These are phyloP conservation scores for Wallemia ichthyophaga DNA, from an alignment of 1,284 basidiomycete species.

Conservation along the genomic window DNA sequence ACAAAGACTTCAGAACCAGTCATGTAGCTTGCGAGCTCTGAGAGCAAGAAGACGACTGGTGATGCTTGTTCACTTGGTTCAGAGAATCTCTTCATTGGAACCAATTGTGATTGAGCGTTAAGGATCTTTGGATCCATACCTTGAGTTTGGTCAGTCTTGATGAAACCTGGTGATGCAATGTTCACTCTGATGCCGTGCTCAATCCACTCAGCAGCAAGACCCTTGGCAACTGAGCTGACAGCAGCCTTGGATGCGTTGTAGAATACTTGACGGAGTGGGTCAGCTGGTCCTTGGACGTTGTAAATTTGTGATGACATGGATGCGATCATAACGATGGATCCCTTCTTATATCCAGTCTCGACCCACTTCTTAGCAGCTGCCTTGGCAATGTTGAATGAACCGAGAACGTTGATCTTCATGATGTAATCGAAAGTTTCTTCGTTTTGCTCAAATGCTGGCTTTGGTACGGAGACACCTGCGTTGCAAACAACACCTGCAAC, in stretches of 20 bases:
- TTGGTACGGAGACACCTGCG: slow-evolving; percentile 22
- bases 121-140: slow-evolving; percentile 15
- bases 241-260: slow-evolving; percentile 22
- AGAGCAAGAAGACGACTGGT: slow-evolving; percentile 21
- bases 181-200: slow-evolving; percentile 26
- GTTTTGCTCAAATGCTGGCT: slow-evolving; percentile 21
- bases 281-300: slow-evolving; percentile 19
- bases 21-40: slow-evolving; percentile 18
- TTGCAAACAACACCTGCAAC: slow-evolving; percentile 15
- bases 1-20: slow-evolving; percentile 20
- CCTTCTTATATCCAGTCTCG: slow-evolving; percentile 9
- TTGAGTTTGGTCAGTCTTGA: slow-evolving; percentile 12
- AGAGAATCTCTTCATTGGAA: slow-evolving; percentile 20
- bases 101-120: slow-evolving; percentile 16
- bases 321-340: slow-evolving; percentile 22
- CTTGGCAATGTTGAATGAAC: slow-evolving; percentile 20
- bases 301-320: slow-evolving; percentile 25
- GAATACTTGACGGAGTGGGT: slow-evolving; percentile 20
- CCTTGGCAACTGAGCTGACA: slow-evolving; percentile 25
- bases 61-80: slow-evolving; percentile 20
- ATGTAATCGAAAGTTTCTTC: slow-evolving; percentile 20
- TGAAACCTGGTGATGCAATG: slow-evolving; percentile 29
- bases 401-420: slow-evolving; percentile 11
- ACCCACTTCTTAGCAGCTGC: slow-evolving; percentile 18
- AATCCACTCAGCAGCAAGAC: slow-evolving; percentile 32